Evolutionary conservation across 2,329 filamentous ascomycete species (phyloP).

Genomic region (Verticillium dahliae): DNA sequence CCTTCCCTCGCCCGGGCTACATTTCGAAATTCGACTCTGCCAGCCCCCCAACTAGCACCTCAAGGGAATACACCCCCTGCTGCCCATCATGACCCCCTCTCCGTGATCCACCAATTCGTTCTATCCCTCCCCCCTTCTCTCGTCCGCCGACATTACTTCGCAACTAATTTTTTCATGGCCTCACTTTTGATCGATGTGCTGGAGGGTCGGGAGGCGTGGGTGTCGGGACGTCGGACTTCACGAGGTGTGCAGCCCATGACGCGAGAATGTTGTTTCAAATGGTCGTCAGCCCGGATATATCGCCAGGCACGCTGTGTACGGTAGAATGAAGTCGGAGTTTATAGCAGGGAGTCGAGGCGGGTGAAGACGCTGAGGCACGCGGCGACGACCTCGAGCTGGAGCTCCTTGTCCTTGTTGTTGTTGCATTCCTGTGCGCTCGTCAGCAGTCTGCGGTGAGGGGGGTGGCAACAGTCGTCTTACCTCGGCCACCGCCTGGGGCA

Average conservation of each 20-base stretch:
- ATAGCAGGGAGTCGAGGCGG: slow-evolving; percentile 90
- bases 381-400: slow-evolving; percentile 94
- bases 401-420: slow-evolving; percentile 82
- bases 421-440: slow-evolving; percentile 58
- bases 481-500: slow-evolving; percentile 80
- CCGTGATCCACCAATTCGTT: background rate
- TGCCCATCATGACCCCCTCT: background rate
- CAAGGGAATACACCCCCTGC: background rate
- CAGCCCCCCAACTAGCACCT: too few species aligned
- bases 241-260: background rate
- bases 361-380: slow-evolving; percentile 97
- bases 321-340: slow-evolving; percentile 22
- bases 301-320: background rate
- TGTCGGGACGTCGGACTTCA: background rate
- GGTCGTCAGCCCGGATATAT: background rate
- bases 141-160: background rate
- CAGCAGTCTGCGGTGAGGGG: slow-evolving; percentile 5
- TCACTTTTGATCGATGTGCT: background rate
- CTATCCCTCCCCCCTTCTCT: background rate
- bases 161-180: background rate
- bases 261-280: background rate
- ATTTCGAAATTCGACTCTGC: background rate
- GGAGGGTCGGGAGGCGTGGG: background rate
- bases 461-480: slow-evolving; percentile 26
- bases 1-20: background rate